These are phyloP conservation scores for Scleroderma citrinum DNA, from an alignment of 768 basidiomycete species.

Conservation along the genomic window DNA sequence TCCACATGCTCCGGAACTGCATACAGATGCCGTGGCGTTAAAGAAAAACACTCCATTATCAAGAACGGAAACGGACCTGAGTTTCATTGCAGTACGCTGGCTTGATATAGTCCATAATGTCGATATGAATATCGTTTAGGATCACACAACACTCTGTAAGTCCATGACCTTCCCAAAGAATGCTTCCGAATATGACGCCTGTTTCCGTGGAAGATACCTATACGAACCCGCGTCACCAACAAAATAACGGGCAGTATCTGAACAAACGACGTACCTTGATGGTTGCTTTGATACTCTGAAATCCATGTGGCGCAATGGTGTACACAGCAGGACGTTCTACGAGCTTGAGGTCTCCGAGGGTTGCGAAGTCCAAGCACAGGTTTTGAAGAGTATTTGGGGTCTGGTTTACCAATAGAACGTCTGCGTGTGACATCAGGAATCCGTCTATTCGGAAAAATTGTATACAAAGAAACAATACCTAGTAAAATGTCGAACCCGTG, in stretches of 20 bases:
- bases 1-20: constrained; percentile 98
- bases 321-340: constrained; percentile 93
- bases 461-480: constrained; percentile 39
- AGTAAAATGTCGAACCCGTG: constrained; percentile 96
- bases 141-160: constrained; percentile 90
- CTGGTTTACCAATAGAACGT: constrained; percentile 96
- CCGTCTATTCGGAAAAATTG: background rate
- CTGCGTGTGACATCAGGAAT: constrained; percentile 30
- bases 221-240: background rate
- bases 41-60: no score
- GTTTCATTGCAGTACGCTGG: constrained; percentile 91
- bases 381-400: constrained; percentile 92
- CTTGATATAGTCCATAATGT: constrained; percentile 58
- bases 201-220: constrained; percentile 93
- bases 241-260: background rate
- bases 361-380: constrained; percentile 95
- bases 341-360: constrained; percentile 93
- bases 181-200: constrained; percentile 96
- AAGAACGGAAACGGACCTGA: constrained; percentile 49
- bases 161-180: constrained; percentile 90
- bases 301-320: constrained; percentile 91
- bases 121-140: constrained; percentile 94
- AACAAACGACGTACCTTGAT: constrained; percentile 59
- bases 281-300: constrained; percentile 98
- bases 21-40: background rate